A percentile compares a stretch with the other conserved stretches of the same genome.
phyloP scores from a whole-genome alignment of 202 grass and related monocot species.

The Musa balbisiana region DNA sequence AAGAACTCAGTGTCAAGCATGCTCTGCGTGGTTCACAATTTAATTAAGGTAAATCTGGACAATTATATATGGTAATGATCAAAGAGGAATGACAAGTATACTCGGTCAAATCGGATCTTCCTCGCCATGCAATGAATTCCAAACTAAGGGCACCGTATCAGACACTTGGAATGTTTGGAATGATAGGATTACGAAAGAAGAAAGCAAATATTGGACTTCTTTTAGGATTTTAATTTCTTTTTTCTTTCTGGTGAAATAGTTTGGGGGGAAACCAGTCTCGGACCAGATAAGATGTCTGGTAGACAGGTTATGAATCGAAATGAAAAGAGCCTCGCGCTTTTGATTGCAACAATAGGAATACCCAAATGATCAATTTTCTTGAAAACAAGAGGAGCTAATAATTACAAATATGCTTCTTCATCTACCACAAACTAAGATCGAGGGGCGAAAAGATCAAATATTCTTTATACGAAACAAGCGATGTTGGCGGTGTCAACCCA shows the following conservation, averaged over 20 bases:
- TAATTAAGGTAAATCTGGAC: neutral
- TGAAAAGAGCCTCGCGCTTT: neutral
- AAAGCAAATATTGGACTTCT: neutral
- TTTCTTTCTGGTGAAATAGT: neutral
- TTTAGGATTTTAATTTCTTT: neutral
- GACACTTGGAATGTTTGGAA: neutral
- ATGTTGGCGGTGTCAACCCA: neutral
- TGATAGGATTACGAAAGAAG: neutral
- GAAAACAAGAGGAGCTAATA: neutral
- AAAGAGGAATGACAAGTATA: neutral
- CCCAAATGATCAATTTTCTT: neutral
- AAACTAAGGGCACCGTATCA: neutral
- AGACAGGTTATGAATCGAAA: neutral
- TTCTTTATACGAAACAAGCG: neutral
- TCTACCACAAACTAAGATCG: too few relatives aligned
- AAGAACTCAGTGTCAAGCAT: slow-evolving; percentile 81
- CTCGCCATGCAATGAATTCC: neutral
- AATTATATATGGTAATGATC: neutral
- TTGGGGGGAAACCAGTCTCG: neutral
- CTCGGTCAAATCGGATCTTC: neutral
- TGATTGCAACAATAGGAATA: neutral
- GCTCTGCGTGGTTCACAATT: slow-evolving; percentile 36
- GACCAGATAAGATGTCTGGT: neutral
- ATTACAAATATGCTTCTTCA: neutral
- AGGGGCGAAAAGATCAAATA: neutral